Percentiles rank a stretch among this genome's conserved stretches.
Evolutionary conservation across 1,139 yeast genomes (phyloP).

Genomic region (Sugiyamaella sp.): DNA sequence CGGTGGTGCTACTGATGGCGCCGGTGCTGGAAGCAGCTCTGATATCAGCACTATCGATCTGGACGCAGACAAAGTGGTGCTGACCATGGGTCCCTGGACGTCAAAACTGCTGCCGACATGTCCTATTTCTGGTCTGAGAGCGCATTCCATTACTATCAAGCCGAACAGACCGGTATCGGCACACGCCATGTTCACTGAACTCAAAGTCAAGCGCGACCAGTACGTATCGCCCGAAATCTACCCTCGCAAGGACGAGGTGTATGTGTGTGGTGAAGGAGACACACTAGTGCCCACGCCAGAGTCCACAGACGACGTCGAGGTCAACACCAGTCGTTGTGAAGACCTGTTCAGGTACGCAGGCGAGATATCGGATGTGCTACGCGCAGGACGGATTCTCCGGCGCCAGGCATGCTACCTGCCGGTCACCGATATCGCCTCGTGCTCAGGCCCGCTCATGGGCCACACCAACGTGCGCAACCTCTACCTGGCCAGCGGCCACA

Average conservation of each 20-base stretch:
- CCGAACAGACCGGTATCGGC: conserved; percentile 79
- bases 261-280: conserved; percentile 97
- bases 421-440: conserved; percentile 86
- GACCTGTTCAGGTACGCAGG: conserved; percentile 83
- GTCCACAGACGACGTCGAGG: conserved; percentile 90
- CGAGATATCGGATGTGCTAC: conserved; percentile 68
- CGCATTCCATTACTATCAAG: conserved; percentile 90
- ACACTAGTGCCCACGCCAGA: conserved; percentile 89
- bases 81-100: conserved; percentile 97
- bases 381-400: conserved; percentile 74
- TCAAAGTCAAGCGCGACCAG: conserved; percentile 63
- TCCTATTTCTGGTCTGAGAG: conserved; percentile 89
- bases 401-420: conserved; percentile 97
- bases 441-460: conserved; percentile 92
- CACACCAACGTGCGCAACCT: conserved; percentile 83
- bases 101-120: conserved; percentile 86
- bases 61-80: conserved; percentile 72
- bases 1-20: not conserved
- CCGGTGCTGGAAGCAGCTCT: no score
- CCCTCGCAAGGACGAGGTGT: conserved; percentile 94
- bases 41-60: conserved; percentile 37
- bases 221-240: conserved; percentile 87
- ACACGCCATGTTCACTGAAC: conserved; percentile 91
- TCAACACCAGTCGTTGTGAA: conserved; percentile 84
- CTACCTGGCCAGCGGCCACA: conserved; percentile 87